Evolutionary conservation across 2,329 filamentous ascomycete genomes (phyloP).

Genomic region (Cercospora nicotianae): DNA sequence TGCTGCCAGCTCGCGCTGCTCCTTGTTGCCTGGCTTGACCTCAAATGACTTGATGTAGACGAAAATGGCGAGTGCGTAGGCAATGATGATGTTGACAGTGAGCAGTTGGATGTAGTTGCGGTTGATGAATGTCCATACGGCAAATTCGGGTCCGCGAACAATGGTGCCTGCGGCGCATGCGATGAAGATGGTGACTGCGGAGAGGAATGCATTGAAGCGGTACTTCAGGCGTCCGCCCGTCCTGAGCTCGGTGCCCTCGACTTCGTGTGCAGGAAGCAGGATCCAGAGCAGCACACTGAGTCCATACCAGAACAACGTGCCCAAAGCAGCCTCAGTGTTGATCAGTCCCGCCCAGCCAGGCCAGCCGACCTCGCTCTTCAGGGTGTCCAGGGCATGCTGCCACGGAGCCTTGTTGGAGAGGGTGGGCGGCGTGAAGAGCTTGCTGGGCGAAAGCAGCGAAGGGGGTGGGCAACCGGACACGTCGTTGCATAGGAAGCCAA

Average conservation of each 20-base stretch:
- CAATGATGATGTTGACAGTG: constrained; percentile 77
- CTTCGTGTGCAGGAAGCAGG: constrained; percentile 71
- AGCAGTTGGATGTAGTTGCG: constrained; percentile 87
- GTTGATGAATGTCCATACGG: constrained; percentile 88
- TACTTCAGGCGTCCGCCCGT: constrained; percentile 77
- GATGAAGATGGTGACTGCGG: constrained; percentile 71
- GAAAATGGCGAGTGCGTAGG: constrained; percentile 70
- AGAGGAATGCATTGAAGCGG: constrained; percentile 71
- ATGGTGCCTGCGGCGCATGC: constrained; percentile 72
- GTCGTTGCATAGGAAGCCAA: constrained; percentile 89
- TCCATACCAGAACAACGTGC: constrained; percentile 73
- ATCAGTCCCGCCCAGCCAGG: constrained; percentile 71
- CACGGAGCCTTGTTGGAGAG: constrained; percentile 35
- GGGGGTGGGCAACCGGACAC: constrained; percentile 86
- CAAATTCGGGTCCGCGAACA: constrained; percentile 75
- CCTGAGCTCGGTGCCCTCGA: constrained; percentile 68
- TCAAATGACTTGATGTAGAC: constrained; percentile 81
- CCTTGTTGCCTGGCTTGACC: constrained; percentile 71
- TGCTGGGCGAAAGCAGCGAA: constrained; percentile 71
- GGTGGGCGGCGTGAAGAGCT: constrained; percentile 48
- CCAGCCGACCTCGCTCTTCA: constrained; percentile 84
- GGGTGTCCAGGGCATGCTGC: constrained; percentile 59
- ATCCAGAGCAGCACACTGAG: constrained; percentile 73
- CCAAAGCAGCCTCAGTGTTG: constrained; percentile 68
- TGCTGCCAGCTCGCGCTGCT: constrained; percentile 73